Evolutionary conservation across 176 grass and related monocot genomes (phyloP).

Genomic region (Thinopyrum elongatum): DNA sequence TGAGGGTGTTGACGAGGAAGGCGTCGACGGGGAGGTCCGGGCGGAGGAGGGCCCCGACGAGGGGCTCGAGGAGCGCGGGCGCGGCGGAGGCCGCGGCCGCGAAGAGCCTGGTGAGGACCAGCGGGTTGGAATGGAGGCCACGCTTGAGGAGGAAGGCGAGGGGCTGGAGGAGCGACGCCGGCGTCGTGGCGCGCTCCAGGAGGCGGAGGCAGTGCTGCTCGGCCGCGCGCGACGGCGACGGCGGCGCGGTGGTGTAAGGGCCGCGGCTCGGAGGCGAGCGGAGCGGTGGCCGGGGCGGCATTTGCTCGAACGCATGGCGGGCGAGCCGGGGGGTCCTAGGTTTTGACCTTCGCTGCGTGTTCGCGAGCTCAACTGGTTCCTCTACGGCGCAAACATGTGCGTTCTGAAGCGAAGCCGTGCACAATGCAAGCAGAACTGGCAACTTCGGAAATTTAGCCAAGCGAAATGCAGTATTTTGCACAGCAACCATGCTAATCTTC

Average conservation of each 20-base stretch:
- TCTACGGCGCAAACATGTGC: not conserved
- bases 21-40: slow-evolving; percentile 36
- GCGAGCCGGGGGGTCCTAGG: not conserved
- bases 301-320: slow-evolving; percentile 25
- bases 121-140: slow-evolving; percentile 43
- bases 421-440: not conserved
- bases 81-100: slow-evolving; percentile 31
- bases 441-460: not conserved
- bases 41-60: slow-evolving; percentile 37
- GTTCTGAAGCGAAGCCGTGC: not conserved
- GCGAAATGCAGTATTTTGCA: not conserved
- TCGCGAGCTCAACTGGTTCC: not conserved
- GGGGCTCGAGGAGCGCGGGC: slow-evolving; percentile 53
- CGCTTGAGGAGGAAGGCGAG: slow-evolving; percentile 51
- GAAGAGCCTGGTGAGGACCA: slow-evolving; percentile 54
- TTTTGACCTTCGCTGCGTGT: not conserved
- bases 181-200: slow-evolving; percentile 30
- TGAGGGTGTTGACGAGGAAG: slow-evolving; percentile 54
- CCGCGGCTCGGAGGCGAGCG: not conserved
- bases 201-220: slow-evolving; percentile 61
- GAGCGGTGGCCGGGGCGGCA: not conserved
- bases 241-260: not conserved
- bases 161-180: slow-evolving; percentile 20
- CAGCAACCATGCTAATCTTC: not conserved
- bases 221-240: slow-evolving; percentile 14